Evolutionary conservation across 2,329 filamentous ascomycete species (phyloP), one percentile per base, ranked within the genome.

Genomic region (Orbilia javanica): DNA sequence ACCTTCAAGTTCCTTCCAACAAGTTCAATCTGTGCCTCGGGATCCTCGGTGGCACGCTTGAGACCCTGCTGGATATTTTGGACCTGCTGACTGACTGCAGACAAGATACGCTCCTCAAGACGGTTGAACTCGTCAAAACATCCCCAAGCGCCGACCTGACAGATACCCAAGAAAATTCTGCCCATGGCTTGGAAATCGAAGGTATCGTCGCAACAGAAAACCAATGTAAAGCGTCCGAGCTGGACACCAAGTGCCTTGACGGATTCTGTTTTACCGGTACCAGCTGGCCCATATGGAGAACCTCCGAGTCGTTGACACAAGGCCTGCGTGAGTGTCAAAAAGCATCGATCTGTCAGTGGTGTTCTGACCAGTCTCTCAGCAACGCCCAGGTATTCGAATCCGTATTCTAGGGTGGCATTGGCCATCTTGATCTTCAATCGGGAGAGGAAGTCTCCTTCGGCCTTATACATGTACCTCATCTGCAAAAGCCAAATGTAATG

Each of bases 151-250:
- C 96, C 96, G 57, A 99, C 96, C 84, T 99, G 96, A 84, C 96
- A 99, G 79, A 99, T 97, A 88, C 96, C 96, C 39, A 99, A 88
- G 88, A 99, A 99, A 82, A 99, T 99, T 81, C 96, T 93, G 13
- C 96, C 96, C 96, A 99, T 99, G 63, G 96, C 96, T 83, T 99
- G 96, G 87, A 98, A 99, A 84, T 99, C 96, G 82, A 99, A 99
- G 0, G 96, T 99, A 85, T 99, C 96, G 83, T 99, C 96, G 86
- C 96, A 99, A 84, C 96, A 99, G 87, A 99, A 99, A 29, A 99
- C 96, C 27, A 99, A 89, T 1, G 96, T 99, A 84, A 99, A 99
- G 77, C 96, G 91, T 83, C 96, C 96, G 68, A 99, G 90, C 84
- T 99, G 94, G 3, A 99, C 89, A 87, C 96, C 96, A 27, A 99